Base-by-base conservation (phyloP, 331 rosid genomes). In the Arachis monticola region DNA sequence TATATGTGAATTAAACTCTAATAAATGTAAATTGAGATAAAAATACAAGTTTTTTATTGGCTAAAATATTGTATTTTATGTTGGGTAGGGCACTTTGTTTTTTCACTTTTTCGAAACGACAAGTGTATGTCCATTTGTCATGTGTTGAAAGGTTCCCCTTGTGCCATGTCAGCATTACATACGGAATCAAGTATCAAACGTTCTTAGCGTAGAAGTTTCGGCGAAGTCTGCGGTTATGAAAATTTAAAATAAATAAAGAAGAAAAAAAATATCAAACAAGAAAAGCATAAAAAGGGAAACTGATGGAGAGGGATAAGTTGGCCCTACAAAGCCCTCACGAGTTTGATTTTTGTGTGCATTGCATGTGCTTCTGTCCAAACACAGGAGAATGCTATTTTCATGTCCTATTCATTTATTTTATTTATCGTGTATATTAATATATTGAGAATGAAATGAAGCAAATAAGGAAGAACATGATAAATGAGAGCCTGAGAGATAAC, bases 311-410 rank as follows among this genome's bases (percentile, higher is more conserved):
- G 68, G 78, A 71, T 72, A 6, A 10, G 42, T 10, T 74, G 93
- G 87, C 22, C 92, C 97, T 74, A 86, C 91, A 58, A 27, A 67
- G 53, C 73, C 27, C 60, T 65, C 8, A 1, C 22, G 14, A 59
- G 78, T 81, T 88, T 88, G 93, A 92, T 64, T 88, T 86, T 85
- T 73, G 41, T 40, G 85, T 65, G 47, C 87, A 55, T 17, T 11
- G 63, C 89, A 92, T 81, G 96, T 90, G 94, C 87, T 60, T 41
- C 7, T 78, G 86, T 77, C 85, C 85, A 80, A 22, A 22, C 27
- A 22, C 27, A 22, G 27, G n/a, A n/a, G 51, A 60, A 2, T 51
- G 58, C 32, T 9, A 30, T 41, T 75, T 80, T 30, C 30, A 45
- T 41, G 31, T 42, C 56, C 61, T 53, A 45, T 42, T 67, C 6